Evolutionary conservation across 1,284 basidiomycete species (phyloP).

Genomic region (Pseudozyma pruni): DNA sequence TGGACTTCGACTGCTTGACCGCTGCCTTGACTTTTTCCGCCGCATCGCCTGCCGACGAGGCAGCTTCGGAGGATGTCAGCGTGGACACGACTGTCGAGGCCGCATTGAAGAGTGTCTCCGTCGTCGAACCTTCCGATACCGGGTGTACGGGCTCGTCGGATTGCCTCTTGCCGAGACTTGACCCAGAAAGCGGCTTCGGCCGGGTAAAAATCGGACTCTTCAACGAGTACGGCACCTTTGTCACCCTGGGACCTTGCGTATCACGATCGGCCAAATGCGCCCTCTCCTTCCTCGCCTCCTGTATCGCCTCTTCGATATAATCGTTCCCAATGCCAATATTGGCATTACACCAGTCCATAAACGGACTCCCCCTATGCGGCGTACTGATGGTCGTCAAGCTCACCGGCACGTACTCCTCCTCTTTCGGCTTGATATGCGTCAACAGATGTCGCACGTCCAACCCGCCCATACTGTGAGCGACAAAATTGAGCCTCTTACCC

Average conservation of each 20-base stretch:
- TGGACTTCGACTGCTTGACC: constrained; percentile 27
- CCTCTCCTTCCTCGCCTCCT: constrained; percentile 43
- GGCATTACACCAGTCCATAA: constrained; percentile 94
- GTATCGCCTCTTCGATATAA: constrained; percentile 59
- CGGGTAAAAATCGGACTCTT: constrained; percentile 62
- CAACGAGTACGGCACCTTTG: constrained; percentile 59
- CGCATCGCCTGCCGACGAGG: constrained; percentile 1
- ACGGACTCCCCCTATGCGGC: constrained; percentile 93
- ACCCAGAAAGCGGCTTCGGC: constrained; percentile 41
- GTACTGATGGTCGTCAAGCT: constrained; percentile 91
- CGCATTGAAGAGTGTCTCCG: constrained; percentile 21
- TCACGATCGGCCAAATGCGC: constrained; percentile 30
- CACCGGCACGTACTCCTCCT: constrained; percentile 81
- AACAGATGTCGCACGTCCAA: constrained; percentile 79
- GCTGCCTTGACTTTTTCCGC: constrained; percentile 38
- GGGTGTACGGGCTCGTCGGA: background rate
- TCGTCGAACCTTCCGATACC: constrained; percentile 8
- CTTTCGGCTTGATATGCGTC: constrained; percentile 78
- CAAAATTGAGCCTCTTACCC: constrained; percentile 84
- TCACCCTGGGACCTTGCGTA: constrained; percentile 34
- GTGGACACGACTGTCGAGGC: constrained; percentile 23
- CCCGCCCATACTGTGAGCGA: constrained; percentile 90
- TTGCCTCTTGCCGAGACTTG: constrained; percentile 12
- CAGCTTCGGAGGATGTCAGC: background rate
- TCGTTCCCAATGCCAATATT: constrained; percentile 66